These are phyloP conservation scores for Rhodosporidiobolus sp. DNA, from an alignment of 768 basidiomycete species.

Conservation along the genomic window DNA sequence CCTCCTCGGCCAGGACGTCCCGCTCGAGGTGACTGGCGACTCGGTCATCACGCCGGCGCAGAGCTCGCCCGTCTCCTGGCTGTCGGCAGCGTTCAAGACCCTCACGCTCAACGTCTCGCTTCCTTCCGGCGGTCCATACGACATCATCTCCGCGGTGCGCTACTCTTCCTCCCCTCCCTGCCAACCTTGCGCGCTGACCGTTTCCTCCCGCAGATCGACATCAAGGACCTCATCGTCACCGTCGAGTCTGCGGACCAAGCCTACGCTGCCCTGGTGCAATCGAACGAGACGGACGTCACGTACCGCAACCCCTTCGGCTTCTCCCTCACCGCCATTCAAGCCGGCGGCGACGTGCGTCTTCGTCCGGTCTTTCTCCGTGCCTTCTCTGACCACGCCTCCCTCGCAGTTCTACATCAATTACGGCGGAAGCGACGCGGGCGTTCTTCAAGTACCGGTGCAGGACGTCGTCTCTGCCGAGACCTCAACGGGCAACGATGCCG, in stretches of 20 bases:
- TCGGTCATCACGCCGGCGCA: constrained; percentile 61
- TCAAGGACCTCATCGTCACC: constrained; percentile 60
- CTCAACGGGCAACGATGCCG: constrained; percentile 61
- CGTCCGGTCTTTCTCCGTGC: constrained; percentile 48
- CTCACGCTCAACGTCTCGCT: constrained; percentile 61
- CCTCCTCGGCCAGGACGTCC: constrained; percentile 58
- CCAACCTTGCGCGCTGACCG: background rate
- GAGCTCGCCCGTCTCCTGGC: constrained; percentile 56
- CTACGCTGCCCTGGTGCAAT: constrained; percentile 48
- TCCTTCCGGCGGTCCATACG: constrained; percentile 57
- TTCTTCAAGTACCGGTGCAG: constrained; percentile 23
- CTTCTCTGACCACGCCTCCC: too few species aligned
- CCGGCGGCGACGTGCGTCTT: constrained; percentile 56
- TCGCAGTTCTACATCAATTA: constrained; percentile 44
- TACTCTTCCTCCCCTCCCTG: accelerated
- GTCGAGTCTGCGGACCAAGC: constrained; percentile 58
- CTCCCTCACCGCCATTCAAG: constrained; percentile 62
- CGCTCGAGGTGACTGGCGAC: constrained; percentile 50
- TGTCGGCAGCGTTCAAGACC: constrained; percentile 65
- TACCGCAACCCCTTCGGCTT: constrained; percentile 71
- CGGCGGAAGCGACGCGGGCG: constrained; percentile 8
- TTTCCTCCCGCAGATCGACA: constrained; percentile 49
- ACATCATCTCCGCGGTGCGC: constrained; percentile 47
- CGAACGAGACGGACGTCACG: constrained; percentile 33
- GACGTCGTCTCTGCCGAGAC: constrained; percentile 58